Evolutionary conservation across 805 yeast species (phyloP).

Genomic region (Yamadazyma philogaea): DNA sequence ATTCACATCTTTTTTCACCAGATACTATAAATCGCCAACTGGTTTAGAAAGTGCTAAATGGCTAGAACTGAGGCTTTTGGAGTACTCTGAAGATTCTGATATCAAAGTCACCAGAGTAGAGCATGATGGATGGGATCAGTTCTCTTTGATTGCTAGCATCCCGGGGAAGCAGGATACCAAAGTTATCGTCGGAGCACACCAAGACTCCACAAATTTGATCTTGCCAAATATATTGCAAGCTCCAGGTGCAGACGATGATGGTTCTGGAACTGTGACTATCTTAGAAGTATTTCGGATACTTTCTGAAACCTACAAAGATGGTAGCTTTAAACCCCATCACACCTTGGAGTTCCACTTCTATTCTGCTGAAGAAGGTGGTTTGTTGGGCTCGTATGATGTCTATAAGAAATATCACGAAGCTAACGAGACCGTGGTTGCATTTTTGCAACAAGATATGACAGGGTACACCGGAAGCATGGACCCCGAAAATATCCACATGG

Average conservation of each 20-base stretch:
- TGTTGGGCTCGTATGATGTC: conserved; percentile 80
- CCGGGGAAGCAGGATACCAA: conserved; percentile 48
- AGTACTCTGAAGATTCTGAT: conserved; percentile 28
- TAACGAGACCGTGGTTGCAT: conserved; percentile 61
- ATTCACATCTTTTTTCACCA: conserved; percentile 67
- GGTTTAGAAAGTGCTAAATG: conserved; percentile 73
- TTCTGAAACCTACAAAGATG: conserved; percentile 30
- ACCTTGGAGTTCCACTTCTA: conserved; percentile 91
- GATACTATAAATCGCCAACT: conserved; percentile 70
- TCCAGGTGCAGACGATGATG: conserved; percentile 96
- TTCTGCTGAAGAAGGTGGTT: conserved; percentile 92
- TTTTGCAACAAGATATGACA: conserved; percentile 95
- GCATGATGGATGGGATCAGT: conserved; percentile 76
- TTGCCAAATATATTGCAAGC: conserved; percentile 68
- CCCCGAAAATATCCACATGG: conserved; percentile 57
- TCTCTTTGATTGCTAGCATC: conserved; percentile 65
- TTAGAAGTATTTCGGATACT: conserved; percentile 72
- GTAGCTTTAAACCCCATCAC: conserved; percentile 55
- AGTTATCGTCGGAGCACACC: conserved; percentile 85
- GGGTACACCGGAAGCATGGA: conserved; percentile 61
- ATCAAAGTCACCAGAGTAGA: conserved; percentile 46
- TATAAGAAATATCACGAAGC: conserved; percentile 51
- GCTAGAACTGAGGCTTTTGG: conserved; percentile 52
- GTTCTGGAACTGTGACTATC: conserved; percentile 79
- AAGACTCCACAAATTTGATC: conserved; percentile 75